Conservation (phyloP, 192 early-diverging fungal genomes). For the Podila horticola region DNA sequence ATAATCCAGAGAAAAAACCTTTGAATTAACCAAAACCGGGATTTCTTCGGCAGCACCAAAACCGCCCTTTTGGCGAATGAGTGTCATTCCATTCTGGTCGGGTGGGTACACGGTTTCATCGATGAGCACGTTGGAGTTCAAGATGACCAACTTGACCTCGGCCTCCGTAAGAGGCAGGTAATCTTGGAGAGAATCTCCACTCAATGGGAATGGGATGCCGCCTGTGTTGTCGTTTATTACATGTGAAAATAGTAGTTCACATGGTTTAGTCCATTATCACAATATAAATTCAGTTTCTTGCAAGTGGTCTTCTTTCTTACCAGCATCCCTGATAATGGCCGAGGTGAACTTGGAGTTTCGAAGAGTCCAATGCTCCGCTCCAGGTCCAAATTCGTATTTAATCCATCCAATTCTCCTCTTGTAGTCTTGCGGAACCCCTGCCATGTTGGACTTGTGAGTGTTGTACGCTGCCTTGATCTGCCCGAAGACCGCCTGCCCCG, state of each 20-base stretch:
- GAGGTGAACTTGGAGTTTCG: slow-evolving; percentile 36
- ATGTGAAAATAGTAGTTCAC: no score
- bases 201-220: slow-evolving; percentile 28
- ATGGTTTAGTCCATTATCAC: no score
- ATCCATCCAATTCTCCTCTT: slow-evolving; percentile 55
- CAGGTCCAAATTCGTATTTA: slow-evolving; percentile 35
- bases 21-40: background rate
- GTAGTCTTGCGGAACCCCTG: slow-evolving; percentile 6
- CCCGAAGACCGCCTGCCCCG: slow-evolving; percentile 32
- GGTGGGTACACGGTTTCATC: slow-evolving; percentile 26
- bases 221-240: no score
- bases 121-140: slow-evolving; percentile 27
- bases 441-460: slow-evolving; percentile 12
- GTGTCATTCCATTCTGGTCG: background rate
- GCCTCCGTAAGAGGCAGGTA: background rate
- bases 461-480: slow-evolving; percentile 43
- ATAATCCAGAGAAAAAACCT: slow-evolving; percentile 34
- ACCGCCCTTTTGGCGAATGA: background rate
- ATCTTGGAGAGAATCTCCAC: slow-evolving; percentile 1
- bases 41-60: background rate
- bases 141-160: slow-evolving; percentile 24
- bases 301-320: slow-evolving; percentile 11
- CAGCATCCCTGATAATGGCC: slow-evolving; percentile 56
- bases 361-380: slow-evolving; percentile 19
- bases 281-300: background rate